These are phyloP conservation scores for Cercis canadensis DNA, from an alignment of 306 rosid species.

Conservation along the genomic window DNA sequence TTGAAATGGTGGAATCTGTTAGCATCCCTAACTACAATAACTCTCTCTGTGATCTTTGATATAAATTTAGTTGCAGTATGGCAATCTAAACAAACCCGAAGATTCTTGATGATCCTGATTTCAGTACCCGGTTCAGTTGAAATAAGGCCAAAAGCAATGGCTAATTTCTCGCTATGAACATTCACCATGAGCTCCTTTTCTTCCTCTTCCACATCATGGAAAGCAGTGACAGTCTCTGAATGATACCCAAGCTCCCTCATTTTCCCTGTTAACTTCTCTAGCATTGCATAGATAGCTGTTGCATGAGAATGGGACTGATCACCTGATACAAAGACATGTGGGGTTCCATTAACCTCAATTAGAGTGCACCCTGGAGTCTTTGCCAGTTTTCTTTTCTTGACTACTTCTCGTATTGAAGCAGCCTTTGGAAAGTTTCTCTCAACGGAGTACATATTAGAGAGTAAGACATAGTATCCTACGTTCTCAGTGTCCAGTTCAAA, in stretches of 20 bases:
- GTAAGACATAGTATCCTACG: conserved; percentile 82
- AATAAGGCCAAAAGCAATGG: conserved; percentile 90
- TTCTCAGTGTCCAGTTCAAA: conserved; percentile 79
- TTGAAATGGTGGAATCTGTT: conserved; percentile 93
- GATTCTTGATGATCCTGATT: conserved; percentile 91
- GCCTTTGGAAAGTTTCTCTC: conserved; percentile 89
- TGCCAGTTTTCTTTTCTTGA: conserved; percentile 71
- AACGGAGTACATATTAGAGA: conserved; percentile 81
- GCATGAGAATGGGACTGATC: conserved; percentile 83
- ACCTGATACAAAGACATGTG: conserved; percentile 77
- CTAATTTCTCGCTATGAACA: conserved; percentile 91
- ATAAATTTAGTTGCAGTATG: conserved; percentile 87
- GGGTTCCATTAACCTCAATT: conserved; percentile 77
- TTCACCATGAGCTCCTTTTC: conserved; percentile 91
- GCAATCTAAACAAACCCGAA: conserved; percentile 95
- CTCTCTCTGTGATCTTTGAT: conserved; percentile 85
- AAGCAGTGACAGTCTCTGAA: conserved; percentile 71
- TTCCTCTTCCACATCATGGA: conserved; percentile 98
- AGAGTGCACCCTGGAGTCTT: conserved; percentile 94
- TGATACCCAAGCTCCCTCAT: conserved; percentile 87
- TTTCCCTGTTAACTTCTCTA: conserved; percentile 79
- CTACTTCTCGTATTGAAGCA: conserved; percentile 79
- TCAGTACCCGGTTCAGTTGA: conserved; percentile 79
- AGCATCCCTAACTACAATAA: conserved; percentile 94
- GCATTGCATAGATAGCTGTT: conserved; percentile 73